Evolutionary conservation across 2,329 filamentous ascomycete species (phyloP).

Genomic region (Fusarium longipes): DNA sequence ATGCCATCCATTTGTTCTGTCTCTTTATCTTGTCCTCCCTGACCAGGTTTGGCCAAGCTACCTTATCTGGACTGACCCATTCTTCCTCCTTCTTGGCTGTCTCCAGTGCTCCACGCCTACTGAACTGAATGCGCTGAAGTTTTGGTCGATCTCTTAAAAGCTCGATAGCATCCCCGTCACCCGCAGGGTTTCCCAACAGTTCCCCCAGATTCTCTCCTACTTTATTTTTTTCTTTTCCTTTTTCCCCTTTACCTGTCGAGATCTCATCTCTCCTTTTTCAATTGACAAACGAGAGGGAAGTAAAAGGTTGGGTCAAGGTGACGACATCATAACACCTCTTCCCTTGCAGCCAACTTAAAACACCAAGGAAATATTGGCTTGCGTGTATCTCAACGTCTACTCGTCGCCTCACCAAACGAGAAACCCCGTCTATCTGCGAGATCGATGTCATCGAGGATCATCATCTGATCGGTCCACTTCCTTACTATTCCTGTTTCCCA

Average conservation of each 20-base stretch:
- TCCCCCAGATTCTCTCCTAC: slow-evolving; percentile 31
- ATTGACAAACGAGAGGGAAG: not conserved
- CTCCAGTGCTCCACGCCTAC: slow-evolving; percentile 16
- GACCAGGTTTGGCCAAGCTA: slow-evolving; percentile 27
- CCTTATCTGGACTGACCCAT: slow-evolving; percentile 44
- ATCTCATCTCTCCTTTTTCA: not conserved
- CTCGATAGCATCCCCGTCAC: slow-evolving; percentile 38
- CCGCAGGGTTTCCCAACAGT: slow-evolving; percentile 28
- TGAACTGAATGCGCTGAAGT: slow-evolving; percentile 7
- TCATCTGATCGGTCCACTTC: slow-evolving; percentile 35
- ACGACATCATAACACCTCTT: slow-evolving; percentile 8
- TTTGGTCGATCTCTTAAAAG: slow-evolving; percentile 43
- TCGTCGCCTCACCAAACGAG: slow-evolving; percentile 12
- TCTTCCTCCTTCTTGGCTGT: slow-evolving; percentile 38
- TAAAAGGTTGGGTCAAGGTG: not conserved
- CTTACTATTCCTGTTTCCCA: slow-evolving; percentile 6
- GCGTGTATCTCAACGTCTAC: slow-evolving; percentile 11
- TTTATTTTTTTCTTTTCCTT: slow-evolving; percentile 7
- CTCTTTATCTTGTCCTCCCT: slow-evolving; percentile 23
- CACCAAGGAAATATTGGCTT: slow-evolving; percentile 23
- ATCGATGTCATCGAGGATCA: slow-evolving; percentile 35
- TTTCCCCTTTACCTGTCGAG: not conserved
- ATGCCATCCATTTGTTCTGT: slow-evolving; percentile 11
- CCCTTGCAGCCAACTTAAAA: not conserved
- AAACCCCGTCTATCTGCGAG: slow-evolving; percentile 10